These are phyloP conservation scores for Pleurotus sapidus DNA, from an alignment of 768 basidiomycete genomes.

Conservation along the genomic window DNA sequence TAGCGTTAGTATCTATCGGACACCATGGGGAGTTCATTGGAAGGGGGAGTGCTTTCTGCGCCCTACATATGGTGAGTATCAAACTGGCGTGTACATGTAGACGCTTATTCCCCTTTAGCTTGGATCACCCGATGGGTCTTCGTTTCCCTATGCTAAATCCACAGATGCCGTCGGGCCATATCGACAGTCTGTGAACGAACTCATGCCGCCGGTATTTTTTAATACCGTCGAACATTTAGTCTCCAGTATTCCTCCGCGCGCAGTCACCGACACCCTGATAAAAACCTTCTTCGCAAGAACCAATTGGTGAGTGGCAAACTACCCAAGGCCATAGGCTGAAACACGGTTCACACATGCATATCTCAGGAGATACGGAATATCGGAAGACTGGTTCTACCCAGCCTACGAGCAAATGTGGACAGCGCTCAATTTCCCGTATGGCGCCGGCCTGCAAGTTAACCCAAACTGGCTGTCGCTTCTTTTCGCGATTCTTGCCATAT, in stretches of 20 bases:
- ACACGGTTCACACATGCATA: neutral
- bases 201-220: slow-evolving; percentile 18
- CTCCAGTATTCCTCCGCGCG: slow-evolving; percentile 27
- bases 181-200: slow-evolving; percentile 19
- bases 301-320: slow-evolving; percentile 35
- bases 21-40: slow-evolving; percentile 50
- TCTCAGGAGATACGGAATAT: slow-evolving; percentile 37
- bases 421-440: slow-evolving; percentile 29
- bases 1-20: slow-evolving; percentile 42
- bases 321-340: neutral
- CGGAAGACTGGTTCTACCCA: slow-evolving; percentile 44
- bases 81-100: neutral
- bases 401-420: slow-evolving; percentile 44
- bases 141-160: slow-evolving; percentile 38
- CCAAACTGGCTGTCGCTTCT: slow-evolving; percentile 48
- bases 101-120: slow-evolving; percentile 21
- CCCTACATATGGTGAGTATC: slow-evolving; percentile 39
- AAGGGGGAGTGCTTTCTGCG: slow-evolving; percentile 42
- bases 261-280: slow-evolving; percentile 31
- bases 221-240: slow-evolving; percentile 29
- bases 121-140: slow-evolving; percentile 28
- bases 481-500: slow-evolving; percentile 45
- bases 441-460: slow-evolving; percentile 37
- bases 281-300: slow-evolving; percentile 39
- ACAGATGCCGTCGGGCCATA: slow-evolving; percentile 30